Evolutionary conservation across 2,329 filamentous ascomycete species (phyloP).

Genomic region (Aschersonia sp.): DNA sequence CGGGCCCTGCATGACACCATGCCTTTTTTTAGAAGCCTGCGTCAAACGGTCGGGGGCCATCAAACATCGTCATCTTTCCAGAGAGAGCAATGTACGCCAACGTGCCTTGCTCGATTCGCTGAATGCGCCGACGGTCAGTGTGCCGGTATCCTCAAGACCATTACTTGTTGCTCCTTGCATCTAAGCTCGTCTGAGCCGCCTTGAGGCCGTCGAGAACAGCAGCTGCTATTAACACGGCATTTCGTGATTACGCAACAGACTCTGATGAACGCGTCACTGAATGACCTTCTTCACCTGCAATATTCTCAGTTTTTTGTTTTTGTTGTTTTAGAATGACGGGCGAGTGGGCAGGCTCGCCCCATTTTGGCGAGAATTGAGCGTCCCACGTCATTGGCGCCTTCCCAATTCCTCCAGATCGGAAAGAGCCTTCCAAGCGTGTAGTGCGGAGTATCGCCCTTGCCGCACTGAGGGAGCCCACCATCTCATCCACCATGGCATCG

Average conservation of each 20-base stretch:
- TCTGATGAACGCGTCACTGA: no score
- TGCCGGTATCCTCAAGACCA: no score
- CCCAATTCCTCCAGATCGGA: no score
- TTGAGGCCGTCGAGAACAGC: no score
- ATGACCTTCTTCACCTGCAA: no score
- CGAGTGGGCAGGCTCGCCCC: not conserved
- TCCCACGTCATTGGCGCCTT: not conserved
- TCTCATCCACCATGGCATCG: constrained; percentile 3
- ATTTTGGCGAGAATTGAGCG: not conserved
- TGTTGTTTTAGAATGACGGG: not conserved
- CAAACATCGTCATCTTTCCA: not conserved
- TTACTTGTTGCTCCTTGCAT: no score
- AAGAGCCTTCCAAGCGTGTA: no score
- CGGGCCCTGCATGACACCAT: not conserved
- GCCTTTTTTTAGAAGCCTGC: not conserved
- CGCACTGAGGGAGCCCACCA: not conserved
- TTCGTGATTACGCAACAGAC: no score
- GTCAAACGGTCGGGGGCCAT: not conserved
- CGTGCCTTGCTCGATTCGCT: not conserved
- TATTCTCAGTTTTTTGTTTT: no score
- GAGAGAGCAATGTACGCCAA: no score
- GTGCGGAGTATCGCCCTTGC: not conserved
- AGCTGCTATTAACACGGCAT: no score
- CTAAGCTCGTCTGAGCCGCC: no score
- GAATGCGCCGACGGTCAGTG: not conserved